Percentiles rank a stretch among this genome's conserved stretches.
Evolutionary conservation across 2,329 filamentous ascomycete species (phyloP).

Genomic region (Beauveria asiatica): DNA sequence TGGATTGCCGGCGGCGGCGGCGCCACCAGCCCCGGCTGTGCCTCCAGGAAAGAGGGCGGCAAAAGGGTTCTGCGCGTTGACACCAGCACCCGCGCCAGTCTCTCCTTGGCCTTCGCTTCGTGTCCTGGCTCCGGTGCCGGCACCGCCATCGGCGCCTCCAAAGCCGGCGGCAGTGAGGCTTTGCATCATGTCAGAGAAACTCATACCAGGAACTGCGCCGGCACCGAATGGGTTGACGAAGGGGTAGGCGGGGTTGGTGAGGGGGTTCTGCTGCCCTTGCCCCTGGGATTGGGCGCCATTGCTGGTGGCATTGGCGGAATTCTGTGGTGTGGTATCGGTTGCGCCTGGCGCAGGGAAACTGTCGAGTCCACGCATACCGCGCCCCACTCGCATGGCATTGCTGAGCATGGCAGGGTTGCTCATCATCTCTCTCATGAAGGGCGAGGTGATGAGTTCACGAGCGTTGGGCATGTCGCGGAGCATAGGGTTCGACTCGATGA

Average conservation of each 20-base stretch:
- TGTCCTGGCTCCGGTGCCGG: not conserved
- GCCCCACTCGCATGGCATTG: constrained; percentile 74
- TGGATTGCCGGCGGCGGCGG: constrained; percentile 30
- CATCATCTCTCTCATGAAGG: constrained; percentile 85
- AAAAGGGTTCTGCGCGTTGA: constrained; percentile 51
- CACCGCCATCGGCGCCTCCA: constrained; percentile 15
- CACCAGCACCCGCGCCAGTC: not conserved
- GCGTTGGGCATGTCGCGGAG: constrained; percentile 65
- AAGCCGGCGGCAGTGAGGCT: constrained; percentile 23
- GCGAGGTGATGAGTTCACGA: constrained; percentile 78
- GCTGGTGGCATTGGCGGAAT: constrained; percentile 25
- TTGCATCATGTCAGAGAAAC: constrained; percentile 18
- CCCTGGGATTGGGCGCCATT: constrained; percentile 7
- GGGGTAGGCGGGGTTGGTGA: constrained; percentile 32
- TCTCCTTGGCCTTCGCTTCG: too few species aligned
- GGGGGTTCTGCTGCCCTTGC: constrained; percentile 11
- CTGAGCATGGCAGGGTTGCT: constrained; percentile 80
- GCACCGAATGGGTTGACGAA: constrained; percentile 29
- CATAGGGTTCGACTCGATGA: constrained; percentile 87
- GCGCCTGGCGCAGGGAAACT: constrained; percentile 83
- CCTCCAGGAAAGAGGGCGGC: constrained; percentile 50
- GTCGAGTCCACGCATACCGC: constrained; percentile 52
- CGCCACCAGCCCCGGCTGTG: constrained; percentile 25
- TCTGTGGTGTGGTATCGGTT: constrained; percentile 73
- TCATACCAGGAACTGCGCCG: constrained; percentile 14